These are phyloP conservation scores for Citrullus colocynthis DNA, from an alignment of 306 rosid genomes.

Conservation along the genomic window DNA sequence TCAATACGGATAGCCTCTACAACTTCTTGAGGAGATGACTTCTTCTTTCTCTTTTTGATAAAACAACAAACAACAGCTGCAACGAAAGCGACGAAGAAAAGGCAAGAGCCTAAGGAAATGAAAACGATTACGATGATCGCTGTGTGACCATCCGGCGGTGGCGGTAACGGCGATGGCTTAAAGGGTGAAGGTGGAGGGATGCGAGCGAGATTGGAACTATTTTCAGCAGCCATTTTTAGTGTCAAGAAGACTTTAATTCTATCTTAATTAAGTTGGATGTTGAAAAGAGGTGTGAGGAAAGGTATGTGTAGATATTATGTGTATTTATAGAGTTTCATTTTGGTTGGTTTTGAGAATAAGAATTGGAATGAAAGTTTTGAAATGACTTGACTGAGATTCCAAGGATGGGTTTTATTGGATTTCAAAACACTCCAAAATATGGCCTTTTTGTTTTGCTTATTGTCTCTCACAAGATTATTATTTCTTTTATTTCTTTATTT, in stretches of 20 bases:
- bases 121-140: background rate
- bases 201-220: background rate
- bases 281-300: background rate
- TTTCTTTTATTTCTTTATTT: background rate
- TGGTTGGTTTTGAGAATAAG: background rate
- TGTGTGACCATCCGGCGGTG: background rate
- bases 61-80: background rate
- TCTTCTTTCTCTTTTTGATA: background rate
- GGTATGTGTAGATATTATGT: background rate
- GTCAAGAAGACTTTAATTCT: background rate
- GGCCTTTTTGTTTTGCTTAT: background rate
- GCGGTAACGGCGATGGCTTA: background rate
- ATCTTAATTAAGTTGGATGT: background rate
- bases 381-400: conserved; percentile 1
- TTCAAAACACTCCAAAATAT: conserved; percentile 8
- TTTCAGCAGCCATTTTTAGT: background rate
- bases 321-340: background rate
- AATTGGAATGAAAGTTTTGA: background rate
- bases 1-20: background rate
- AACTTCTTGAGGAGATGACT: background rate
- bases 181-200: background rate
- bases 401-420: conserved; percentile 8
- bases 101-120: background rate
- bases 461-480: background rate
- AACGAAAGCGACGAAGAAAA: background rate